Percentiles rank a stretch among this genome's conserved stretches.
phyloP scores from a whole-genome alignment of 2,329 filamentous ascomycete genomes.

The Boeremia lycopersici region DNA sequence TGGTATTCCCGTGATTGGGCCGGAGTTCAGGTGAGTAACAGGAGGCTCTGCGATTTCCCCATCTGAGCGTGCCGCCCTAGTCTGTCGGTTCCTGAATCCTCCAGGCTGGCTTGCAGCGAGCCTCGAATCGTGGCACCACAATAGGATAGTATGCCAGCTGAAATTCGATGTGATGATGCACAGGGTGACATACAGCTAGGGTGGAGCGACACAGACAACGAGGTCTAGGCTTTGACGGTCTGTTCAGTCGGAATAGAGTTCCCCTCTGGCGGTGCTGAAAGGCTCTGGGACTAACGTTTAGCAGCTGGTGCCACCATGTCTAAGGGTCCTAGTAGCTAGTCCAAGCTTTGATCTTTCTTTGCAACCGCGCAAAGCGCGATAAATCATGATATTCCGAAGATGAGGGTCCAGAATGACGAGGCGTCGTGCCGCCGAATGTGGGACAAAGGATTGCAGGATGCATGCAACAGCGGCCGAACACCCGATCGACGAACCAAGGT shows the following conservation, averaged over 20 bases:
- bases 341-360: conserved; percentile 6
- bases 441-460: conserved; percentile 26
- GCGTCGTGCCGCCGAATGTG: conserved; percentile 30
- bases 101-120: conserved; percentile 15
- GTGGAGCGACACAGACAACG: conserved; percentile 15
- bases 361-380: conserved; percentile 44
- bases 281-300: neutral
- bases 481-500: conserved; percentile 39
- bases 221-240: conserved; percentile 18
- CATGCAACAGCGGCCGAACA: conserved; percentile 17
- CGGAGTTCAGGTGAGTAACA: conserved; percentile 25
- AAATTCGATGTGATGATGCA: conserved; percentile 9
- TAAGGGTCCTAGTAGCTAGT: conserved; percentile 2
- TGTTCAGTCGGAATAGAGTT: conserved; percentile 23
- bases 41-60: conserved; percentile 43
- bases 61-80: conserved; percentile 37
- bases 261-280: conserved; percentile 9
- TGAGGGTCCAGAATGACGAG: conserved; percentile 16
- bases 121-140: conserved; percentile 3
- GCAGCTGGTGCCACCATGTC: conserved; percentile 8
- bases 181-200: neutral
- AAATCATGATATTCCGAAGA: conserved; percentile 4
- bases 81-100: conserved; percentile 30
- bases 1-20: conserved; percentile 31
- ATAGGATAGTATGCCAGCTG: neutral